Conservation (phyloP, 2,329 filamentous ascomycete species). For the Verticillium nubilum region DNA sequence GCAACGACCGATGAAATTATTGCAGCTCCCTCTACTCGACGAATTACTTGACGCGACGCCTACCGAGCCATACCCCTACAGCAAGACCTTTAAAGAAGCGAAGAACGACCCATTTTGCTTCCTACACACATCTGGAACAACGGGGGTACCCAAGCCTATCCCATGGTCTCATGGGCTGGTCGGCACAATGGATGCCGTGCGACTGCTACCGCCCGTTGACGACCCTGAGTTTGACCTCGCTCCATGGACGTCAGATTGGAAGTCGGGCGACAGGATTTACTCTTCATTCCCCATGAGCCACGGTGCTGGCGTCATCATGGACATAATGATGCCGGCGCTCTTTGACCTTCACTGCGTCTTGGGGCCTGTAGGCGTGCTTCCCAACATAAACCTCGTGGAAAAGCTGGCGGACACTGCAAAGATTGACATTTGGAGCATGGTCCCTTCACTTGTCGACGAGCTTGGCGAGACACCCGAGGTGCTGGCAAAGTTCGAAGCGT, state of each 20-base stretch:
- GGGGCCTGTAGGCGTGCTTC: slow-evolving; percentile 25
- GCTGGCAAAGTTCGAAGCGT: slow-evolving; percentile 20
- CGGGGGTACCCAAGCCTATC: slow-evolving; percentile 36
- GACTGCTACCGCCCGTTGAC: slow-evolving; percentile 23
- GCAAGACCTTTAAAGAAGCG: slow-evolving; percentile 25
- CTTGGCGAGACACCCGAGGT: slow-evolving; percentile 23
- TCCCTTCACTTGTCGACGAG: slow-evolving; percentile 29
- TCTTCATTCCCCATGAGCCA: slow-evolving; percentile 28
- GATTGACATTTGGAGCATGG: slow-evolving; percentile 32
- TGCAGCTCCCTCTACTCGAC: slow-evolving; percentile 21
- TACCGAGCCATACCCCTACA: slow-evolving; percentile 19
- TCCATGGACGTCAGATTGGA: slow-evolving; percentile 23
- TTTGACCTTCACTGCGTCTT: slow-evolving; percentile 28
- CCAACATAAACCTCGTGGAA: slow-evolving; percentile 28
- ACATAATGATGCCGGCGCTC: slow-evolving; percentile 30
- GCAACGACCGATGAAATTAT: slow-evolving; percentile 18
- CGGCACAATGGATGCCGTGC: slow-evolving; percentile 27
- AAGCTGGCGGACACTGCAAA: slow-evolving; percentile 23
- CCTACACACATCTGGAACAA: slow-evolving; percentile 36
- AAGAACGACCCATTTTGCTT: slow-evolving; percentile 27
- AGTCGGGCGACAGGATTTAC: slow-evolving; percentile 22
- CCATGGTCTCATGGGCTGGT: slow-evolving; percentile 20
- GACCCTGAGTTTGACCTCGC: slow-evolving; percentile 18
- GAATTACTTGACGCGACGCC: slow-evolving; percentile 18
- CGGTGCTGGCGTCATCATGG: slow-evolving; percentile 35